phyloP scores from a whole-genome alignment of 495 filamentous ascomycete genomes.

The Staphylotrichum tortipilum region DNA sequence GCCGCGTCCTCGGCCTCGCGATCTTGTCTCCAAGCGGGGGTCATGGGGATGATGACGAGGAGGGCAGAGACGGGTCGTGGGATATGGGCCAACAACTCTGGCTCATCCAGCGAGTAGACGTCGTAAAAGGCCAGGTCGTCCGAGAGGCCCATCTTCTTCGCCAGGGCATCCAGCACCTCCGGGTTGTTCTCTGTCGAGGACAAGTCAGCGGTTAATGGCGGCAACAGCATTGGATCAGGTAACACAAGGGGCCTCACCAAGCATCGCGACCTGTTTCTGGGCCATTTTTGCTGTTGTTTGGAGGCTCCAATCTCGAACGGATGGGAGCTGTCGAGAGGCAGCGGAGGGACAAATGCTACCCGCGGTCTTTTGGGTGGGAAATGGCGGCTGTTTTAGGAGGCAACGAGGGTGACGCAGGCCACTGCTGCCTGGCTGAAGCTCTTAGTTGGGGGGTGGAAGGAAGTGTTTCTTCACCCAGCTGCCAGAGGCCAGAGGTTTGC shows the following conservation, averaged over 20 bases:
- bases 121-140: constrained; percentile 64
- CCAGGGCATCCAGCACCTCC: constrained; percentile 64
- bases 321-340: no score
- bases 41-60: constrained; percentile 68
- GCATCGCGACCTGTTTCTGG: constrained; percentile 10
- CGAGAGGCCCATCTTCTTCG: constrained; percentile 64
- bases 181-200: constrained; percentile 49
- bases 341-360: no score
- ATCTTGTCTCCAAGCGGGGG: constrained; percentile 49
- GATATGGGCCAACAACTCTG: constrained; percentile 59
- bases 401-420: no score
- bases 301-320: no score
- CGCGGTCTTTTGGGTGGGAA: no score
- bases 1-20: constrained; percentile 50
- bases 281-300: background rate
- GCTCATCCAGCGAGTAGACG: constrained; percentile 67
- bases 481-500: no score
- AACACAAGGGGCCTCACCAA: constrained; percentile 3
- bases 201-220: background rate
- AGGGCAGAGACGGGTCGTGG: constrained; percentile 68
- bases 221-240: background rate
- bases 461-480: no score
- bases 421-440: no score
- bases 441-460: no score
- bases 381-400: no score